Conservation (phyloP, 2,329 filamentous ascomycete genomes). For the Diaporthe ampelina region DNA sequence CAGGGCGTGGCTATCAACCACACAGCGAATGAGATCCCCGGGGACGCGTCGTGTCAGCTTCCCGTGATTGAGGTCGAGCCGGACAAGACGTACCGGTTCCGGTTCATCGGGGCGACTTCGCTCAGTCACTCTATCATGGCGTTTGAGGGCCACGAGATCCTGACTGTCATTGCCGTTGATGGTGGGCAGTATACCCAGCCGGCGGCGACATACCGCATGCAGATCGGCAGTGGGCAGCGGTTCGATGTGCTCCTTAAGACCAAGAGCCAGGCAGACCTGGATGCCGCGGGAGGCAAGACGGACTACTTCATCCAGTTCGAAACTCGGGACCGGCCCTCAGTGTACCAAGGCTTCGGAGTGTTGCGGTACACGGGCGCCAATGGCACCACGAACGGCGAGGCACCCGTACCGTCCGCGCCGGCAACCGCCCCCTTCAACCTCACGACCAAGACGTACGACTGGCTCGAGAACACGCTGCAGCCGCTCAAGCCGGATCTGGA, state of each 20-base stretch:
- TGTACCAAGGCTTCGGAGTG: conserved; percentile 63
- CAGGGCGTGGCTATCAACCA: conserved; percentile 58
- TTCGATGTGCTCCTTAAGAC: conserved; percentile 69
- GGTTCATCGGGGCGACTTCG: conserved; percentile 70
- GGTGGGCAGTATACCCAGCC: conserved; percentile 68
- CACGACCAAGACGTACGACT: conserved; percentile 53
- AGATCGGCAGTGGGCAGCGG: conserved; percentile 71
- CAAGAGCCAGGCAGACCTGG: conserved; percentile 62
- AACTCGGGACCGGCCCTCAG: conserved; percentile 62
- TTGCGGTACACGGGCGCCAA: conserved; percentile 56
- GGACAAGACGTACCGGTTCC: conserved; percentile 71
- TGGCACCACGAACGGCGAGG: conserved; percentile 36
- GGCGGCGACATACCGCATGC: conserved; percentile 61
- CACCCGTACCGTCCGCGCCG: conserved; percentile 46
- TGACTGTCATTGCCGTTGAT: conserved; percentile 74
- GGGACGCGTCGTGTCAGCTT: conserved; percentile 56
- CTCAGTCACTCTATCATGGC: conserved; percentile 67
- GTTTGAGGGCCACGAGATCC: conserved; percentile 68
- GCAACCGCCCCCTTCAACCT: conserved; percentile 50
- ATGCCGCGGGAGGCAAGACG: conserved; percentile 50
- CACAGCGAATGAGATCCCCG: conserved; percentile 46
- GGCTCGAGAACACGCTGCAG: conserved; percentile 63
- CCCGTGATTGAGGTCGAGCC: conserved; percentile 71
- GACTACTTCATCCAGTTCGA: conserved; percentile 60
- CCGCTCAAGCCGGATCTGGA: conserved; percentile 49